Percentiles rank a stretch among this genome's conserved stretches.
Evolutionary conservation across 1,139 yeast species (phyloP).

Genomic region (Saccharomycopsis hybrid): DNA sequence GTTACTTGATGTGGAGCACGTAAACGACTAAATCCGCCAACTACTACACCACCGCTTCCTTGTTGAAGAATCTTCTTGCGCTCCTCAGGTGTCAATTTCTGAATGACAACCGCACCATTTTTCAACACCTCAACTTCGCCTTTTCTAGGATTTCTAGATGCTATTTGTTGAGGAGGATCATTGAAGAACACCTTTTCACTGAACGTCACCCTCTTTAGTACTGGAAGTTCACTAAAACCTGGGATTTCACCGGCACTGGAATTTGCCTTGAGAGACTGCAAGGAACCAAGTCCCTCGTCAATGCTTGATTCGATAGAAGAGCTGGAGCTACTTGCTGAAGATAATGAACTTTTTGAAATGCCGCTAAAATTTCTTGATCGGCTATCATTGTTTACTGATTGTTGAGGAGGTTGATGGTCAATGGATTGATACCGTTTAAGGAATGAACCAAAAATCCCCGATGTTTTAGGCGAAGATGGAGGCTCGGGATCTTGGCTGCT

Average conservation of each 20-base stretch:
- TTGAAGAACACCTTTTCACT: slow-evolving; percentile 66
- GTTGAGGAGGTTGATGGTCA: not conserved
- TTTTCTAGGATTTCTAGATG: slow-evolving; percentile 56
- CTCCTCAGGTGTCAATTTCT: slow-evolving; percentile 59
- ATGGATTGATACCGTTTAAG: slow-evolving; percentile 6
- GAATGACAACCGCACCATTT: slow-evolving; percentile 54
- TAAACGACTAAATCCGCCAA: slow-evolving; percentile 70
- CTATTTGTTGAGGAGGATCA: slow-evolving; percentile 69
- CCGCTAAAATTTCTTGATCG: not conserved
- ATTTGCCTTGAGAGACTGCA: slow-evolving; percentile 1
- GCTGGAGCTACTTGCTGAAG: slow-evolving; percentile 18
- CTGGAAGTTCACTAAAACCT: slow-evolving; percentile 35
- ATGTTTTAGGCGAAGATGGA: not conserved
- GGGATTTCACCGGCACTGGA: slow-evolving; percentile 24
- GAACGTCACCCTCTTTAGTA: slow-evolving; percentile 61
- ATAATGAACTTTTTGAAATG: slow-evolving; percentile 10
- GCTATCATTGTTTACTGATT: not conserved
- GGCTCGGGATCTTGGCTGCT: not conserved
- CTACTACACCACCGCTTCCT: slow-evolving; percentile 67
- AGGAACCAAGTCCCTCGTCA: not conserved
- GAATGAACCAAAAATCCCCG: slow-evolving; percentile 7
- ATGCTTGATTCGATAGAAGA: not conserved
- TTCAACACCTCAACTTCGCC: slow-evolving; percentile 64
- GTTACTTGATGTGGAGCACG: slow-evolving; percentile 28
- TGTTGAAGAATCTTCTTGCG: slow-evolving; percentile 45